Conservation (phyloP, 306 rosid species). For the Crataegus laevigata region DNA sequence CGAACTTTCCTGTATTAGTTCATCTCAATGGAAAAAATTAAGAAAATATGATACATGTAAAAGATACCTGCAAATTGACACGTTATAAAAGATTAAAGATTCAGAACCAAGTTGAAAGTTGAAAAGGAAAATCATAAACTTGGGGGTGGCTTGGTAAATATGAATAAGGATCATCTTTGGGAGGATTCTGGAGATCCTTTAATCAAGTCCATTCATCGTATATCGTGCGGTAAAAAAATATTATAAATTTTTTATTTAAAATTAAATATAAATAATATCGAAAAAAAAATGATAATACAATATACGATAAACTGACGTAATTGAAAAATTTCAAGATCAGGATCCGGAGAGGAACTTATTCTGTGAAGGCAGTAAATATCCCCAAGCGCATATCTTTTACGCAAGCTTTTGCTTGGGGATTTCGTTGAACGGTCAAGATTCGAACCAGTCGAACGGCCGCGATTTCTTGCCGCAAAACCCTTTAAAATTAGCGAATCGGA, state of each 20-base stretch:
- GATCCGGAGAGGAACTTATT: no score
- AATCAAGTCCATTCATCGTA: rapidly evolving
- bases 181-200: no score
- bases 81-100: no score
- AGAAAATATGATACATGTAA: not conserved
- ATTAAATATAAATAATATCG: no score
- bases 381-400: not conserved
- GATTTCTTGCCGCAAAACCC: not conserved
- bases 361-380: no score
- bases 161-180: no score
- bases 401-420: not conserved
- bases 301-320: rapidly evolving
- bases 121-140: no score
- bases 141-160: not conserved
- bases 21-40: no score
- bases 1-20: no score
- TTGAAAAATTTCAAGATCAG: rapidly evolving
- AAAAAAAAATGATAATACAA: rapidly evolving
- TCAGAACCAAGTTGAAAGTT: no score
- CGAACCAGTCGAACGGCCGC: not conserved
- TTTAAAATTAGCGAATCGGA: not conserved
- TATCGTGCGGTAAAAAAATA: rapidly evolving
- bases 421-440: not conserved
- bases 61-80: not conserved
- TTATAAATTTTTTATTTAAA: no score